Evolutionary conservation across 495 filamentous ascomycete species (phyloP).

Genomic region (Annulohypoxylon moriforme): DNA sequence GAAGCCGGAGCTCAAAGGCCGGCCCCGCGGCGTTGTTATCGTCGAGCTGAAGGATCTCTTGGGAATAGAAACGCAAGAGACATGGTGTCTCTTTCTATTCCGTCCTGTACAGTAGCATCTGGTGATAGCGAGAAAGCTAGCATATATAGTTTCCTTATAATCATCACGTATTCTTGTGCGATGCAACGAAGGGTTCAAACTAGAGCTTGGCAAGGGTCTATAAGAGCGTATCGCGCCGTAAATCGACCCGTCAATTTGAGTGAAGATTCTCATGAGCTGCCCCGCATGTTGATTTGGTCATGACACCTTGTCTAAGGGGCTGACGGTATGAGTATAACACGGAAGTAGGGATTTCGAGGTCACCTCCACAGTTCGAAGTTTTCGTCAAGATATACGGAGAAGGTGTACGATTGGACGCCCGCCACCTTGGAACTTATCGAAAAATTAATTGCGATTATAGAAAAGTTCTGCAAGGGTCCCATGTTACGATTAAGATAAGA

Average conservation of each 20-base stretch:
- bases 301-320: constrained; percentile 51
- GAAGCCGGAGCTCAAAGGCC: constrained; percentile 26
- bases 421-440: constrained; percentile 34
- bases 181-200: constrained; percentile 27
- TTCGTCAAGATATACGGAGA: constrained; percentile 27
- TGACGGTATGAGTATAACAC: constrained; percentile 29
- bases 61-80: constrained; percentile 2
- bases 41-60: constrained; percentile 28
- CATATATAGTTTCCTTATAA: constrained; percentile 1
- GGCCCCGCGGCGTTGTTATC: constrained; percentile 32
- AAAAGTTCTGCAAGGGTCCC: constrained; percentile 18
- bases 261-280: constrained; percentile 65
- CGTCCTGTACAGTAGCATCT: constrained; percentile 3
- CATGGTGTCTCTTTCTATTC: constrained; percentile 15
- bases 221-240: constrained; percentile 60
- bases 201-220: constrained; percentile 52
- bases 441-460: constrained; percentile 21
- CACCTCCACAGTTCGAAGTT: constrained; percentile 22
- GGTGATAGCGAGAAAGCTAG: constrained; percentile 10
- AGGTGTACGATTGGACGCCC: constrained; percentile 7
- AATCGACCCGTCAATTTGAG: constrained; percentile 64
- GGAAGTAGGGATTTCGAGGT: constrained; percentile 19
- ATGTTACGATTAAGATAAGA: not conserved
- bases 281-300: constrained; percentile 59
- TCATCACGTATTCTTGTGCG: constrained; percentile 29